Conservation (phyloP, 2,329 filamentous ascomycete genomes). For the Fusarium lyarnte region DNA sequence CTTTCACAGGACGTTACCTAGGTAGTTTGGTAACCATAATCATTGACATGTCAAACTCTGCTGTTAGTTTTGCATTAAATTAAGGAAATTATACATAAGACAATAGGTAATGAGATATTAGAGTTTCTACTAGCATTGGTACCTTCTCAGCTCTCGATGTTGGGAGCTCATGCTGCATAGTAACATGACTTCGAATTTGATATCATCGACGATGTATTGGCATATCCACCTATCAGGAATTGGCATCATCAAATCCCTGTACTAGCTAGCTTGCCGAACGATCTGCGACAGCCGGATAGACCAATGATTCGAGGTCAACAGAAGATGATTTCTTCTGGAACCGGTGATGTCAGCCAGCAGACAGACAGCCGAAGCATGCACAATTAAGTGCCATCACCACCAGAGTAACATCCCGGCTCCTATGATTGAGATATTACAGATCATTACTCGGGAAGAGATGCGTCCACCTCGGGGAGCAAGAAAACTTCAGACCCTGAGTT, state of each 20-base stretch:
- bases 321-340: neutral
- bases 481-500: neutral
- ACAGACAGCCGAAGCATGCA: neutral
- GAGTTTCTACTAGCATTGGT: neutral
- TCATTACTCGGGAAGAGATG: neutral
- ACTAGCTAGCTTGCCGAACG: conserved; percentile 1
- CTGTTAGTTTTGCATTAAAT: neutral
- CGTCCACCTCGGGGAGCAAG: neutral
- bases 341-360: neutral
- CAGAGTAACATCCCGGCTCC: neutral
- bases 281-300: conserved; percentile 6
- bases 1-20: neutral
- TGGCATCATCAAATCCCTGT: neutral
- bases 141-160: neutral
- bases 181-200: neutral
- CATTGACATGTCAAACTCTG: neutral
- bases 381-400: neutral
- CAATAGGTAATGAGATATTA: neutral
- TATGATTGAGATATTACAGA: neutral
- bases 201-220: neutral
- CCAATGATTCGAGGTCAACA: conserved; percentile 8
- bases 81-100: neutral
- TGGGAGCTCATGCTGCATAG: neutral
- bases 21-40: neutral
- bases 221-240: neutral